Conservation (phyloP, 2,329 filamentous ascomycete genomes). For the Fusarium protoensiforme region DNA sequence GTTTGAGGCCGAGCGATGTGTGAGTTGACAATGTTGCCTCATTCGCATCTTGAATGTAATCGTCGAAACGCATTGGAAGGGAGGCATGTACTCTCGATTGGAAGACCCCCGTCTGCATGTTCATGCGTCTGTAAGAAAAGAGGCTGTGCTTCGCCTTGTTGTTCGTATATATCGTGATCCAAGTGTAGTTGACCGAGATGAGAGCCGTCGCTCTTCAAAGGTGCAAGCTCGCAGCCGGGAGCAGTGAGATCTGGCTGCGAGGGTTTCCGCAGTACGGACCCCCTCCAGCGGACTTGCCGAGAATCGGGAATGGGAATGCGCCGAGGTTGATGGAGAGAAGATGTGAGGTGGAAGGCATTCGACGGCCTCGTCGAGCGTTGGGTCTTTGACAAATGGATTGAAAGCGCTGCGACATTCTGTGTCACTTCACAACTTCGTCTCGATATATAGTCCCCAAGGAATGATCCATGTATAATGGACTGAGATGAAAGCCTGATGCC, state of each 20-base stretch:
- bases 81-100: neutral
- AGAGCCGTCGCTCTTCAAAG: neutral
- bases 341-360: neutral
- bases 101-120: neutral
- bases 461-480: neutral
- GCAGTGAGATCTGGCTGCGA: no score
- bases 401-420: no score
- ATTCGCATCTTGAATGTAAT: fast-evolving
- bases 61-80: neutral
- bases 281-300: no score
- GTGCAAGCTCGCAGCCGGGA: neutral
- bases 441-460: neutral
- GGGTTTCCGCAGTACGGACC: no score
- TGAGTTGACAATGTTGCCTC: neutral
- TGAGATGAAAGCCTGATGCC: neutral
- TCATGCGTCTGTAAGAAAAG: no score
- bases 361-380: neutral
- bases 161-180: neutral
- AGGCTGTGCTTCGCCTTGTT: neutral
- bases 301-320: no score
- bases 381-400: neutral
- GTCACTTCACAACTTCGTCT: neutral
- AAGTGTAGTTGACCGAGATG: neutral
- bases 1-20: neutral
- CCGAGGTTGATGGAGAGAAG: no score